Conservation (phyloP, 257 asterid species). For the Solanum gandarillasii region DNA sequence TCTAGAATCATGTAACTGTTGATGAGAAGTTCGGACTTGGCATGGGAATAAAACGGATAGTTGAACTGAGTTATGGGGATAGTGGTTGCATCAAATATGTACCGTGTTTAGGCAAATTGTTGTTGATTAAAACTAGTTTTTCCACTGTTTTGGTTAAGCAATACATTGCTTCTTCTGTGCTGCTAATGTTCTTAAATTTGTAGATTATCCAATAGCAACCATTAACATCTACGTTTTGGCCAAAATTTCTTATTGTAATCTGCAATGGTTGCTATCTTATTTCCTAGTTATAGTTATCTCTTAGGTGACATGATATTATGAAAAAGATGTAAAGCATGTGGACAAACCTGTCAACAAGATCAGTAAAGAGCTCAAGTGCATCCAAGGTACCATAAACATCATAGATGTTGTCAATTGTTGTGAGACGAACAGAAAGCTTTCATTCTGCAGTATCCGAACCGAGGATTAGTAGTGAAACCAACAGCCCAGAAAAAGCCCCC, state of each 20-base stretch:
- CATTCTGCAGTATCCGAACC: not conserved
- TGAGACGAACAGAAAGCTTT: not conserved
- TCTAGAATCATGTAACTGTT: not conserved
- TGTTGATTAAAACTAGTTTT: not conserved
- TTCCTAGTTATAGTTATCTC: not conserved
- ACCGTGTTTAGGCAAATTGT: not conserved
- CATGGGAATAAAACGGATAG: not conserved
- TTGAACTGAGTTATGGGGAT: not conserved
- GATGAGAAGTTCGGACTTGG: not conserved
- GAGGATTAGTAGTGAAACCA: slow-evolving; percentile 11
- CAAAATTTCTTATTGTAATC: not conserved
- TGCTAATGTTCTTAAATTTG: not conserved
- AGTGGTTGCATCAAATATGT: not conserved
- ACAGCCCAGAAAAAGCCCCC: slow-evolving; percentile 17
- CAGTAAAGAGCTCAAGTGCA: slow-evolving; percentile 20
- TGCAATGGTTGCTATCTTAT: not conserved
- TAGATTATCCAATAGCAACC: not conserved
- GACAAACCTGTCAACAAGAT: slow-evolving; percentile 13
- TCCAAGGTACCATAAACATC: slow-evolving; percentile 19
- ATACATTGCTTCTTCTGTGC: not conserved
- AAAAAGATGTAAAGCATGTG: not conserved
- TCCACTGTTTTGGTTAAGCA: not conserved
- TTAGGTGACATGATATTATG: not conserved
- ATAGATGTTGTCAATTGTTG: slow-evolving; percentile 12
- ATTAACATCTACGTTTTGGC: not conserved